Base-by-base conservation (phyloP, 352 stramenopile genomes). In the Pythium plurisporium region DNA sequence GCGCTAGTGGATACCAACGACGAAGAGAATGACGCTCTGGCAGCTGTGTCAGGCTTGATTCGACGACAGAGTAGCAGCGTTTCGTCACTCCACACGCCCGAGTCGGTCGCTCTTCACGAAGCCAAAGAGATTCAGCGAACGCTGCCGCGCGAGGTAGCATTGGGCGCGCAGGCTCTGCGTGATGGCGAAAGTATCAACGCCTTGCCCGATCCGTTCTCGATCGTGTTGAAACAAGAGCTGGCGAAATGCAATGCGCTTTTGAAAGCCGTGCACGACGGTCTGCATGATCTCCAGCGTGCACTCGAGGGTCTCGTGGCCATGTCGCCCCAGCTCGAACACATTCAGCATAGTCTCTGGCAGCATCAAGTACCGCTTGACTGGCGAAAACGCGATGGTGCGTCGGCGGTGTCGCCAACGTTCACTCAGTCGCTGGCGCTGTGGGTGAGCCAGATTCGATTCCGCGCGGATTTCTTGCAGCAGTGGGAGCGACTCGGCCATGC, bases 141-240 rank as follows among this genome's bases (percentile, higher is more conserved):
- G 33, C 55, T 73, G 0, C 63, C 67, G 14, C 22, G 26, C 8
- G 25, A 45, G 15, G 26, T 42, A 40, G 6, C 25, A 33, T 4
- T 8, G 31, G 14, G 23, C 11, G 51, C 45, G 11, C 10, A 17
- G n/a, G 52, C 33, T 4, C 8, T n/a, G 12, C 34, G 14, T n/a
- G 11, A 41, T 14, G 20, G 4, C 20, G 27, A 23, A 3, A 27
- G n/a, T 31, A 44, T 22, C n/a, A 17, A 9, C 19, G 51, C 34
- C 0, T 17, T 61, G 8, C 29, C 54, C 12, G 81, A 93, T 14
- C 78, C 76, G 14, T 73, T 91, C n/a, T 46, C 26, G 0, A 70
- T 91, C 26, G 84, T 91, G 27, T 46, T 93, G 7, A 64, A 77
- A 3, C 83, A 94, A 38, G 84, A 94, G 46, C 45, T 87, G 9